Base-by-base conservation (phyloP, 495 filamentous ascomycete species). In the Cryomyces minteri region DNA sequence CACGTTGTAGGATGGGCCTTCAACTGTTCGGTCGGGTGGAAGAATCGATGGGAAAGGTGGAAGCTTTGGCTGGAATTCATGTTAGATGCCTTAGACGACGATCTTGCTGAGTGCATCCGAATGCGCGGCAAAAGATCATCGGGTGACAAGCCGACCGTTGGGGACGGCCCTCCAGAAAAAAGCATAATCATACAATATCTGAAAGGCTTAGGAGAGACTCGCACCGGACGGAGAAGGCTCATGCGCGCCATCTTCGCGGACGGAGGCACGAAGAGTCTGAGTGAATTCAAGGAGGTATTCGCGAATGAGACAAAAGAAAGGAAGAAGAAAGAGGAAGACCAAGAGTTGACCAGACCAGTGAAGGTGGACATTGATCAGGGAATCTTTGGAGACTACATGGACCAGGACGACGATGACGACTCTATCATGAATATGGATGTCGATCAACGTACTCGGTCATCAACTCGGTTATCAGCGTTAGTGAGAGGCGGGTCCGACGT, bases 1-100 rank as follows among this genome's bases (percentile, higher is more conserved):
- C 73, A 80, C 37, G 71, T 81, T 0, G 76, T 88, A 0, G 90
- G 90, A 4, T 96, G 90, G 90, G 79, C 82, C 0, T 93, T 95
- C 59, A 88, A 86, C 52, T 98, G 90, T 62, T 85, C 84, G 11
- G 70, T 84, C 3, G 59, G 69, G 38, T 68, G 88, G 45, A 70
- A 70, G 36, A 66, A 64, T 32, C 62, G 86, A 25, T 98, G 90
- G 90, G 72, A 71, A 46, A 69, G 74, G 54, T 98, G 90, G 90
- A 77, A 70, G 47, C 58, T 74, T 5, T 93, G 85, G 83, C 66
- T 95, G 4, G 73, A 78, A 30, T 79, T 79, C 38, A 82, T 94
- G 74, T 58, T 94, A 12, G 74, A 84, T 33, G 70, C 83, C 12
- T 54, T 95, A 1, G 76, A 90, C 52, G 67, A 67, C 39, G 90